Evolutionary conservation across 306 rosid species (phyloP).

Genomic region (Trichosanthes truncata): DNA sequence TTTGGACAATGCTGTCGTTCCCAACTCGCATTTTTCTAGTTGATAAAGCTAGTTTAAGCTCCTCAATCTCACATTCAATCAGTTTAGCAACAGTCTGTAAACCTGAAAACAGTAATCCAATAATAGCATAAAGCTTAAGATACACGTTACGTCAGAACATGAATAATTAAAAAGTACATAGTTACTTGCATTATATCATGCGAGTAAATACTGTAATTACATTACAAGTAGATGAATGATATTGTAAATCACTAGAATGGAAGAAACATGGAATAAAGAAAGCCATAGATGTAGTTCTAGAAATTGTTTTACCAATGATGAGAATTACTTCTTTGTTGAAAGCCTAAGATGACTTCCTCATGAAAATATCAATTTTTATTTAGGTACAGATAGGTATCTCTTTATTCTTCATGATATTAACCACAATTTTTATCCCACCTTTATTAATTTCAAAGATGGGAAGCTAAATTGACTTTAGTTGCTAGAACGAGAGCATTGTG

Average conservation of each 20-base stretch:
- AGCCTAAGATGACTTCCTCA: neutral
- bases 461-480: neutral
- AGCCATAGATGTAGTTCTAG: neutral
- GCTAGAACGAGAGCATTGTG: neutral
- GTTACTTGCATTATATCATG: neutral
- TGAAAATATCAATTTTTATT: neutral
- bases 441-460: neutral
- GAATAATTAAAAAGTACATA: neutral
- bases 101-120: slow-evolving; percentile 36
- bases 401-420: neutral
- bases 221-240: neutral
- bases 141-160: neutral
- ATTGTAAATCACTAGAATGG: neutral
- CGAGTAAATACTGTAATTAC: neutral
- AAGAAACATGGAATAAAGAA: neutral
- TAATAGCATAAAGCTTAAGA: neutral
- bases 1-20: slow-evolving; percentile 79
- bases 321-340: neutral
- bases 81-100: slow-evolving; percentile 51
- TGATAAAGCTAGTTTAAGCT: slow-evolving; percentile 67
- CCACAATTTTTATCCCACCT: neutral
- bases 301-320: neutral
- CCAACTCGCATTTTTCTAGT: slow-evolving; percentile 93
- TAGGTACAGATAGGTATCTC: neutral
- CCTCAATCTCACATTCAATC: slow-evolving; percentile 71